phyloP scores from a whole-genome alignment of 768 basidiomycete species.

The Lentinula boryana region DNA sequence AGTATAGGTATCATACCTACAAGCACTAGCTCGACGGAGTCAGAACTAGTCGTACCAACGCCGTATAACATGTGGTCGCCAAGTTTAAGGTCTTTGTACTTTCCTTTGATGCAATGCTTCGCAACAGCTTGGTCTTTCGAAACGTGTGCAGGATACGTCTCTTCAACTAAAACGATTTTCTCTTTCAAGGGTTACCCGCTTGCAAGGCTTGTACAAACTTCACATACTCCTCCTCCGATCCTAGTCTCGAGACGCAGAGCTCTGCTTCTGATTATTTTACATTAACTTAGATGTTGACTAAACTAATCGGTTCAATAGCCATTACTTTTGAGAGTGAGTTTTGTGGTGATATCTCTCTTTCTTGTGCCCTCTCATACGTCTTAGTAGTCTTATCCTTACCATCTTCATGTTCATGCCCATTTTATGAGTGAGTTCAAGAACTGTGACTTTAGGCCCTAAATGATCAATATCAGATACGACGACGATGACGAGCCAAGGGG shows the following conservation, averaged over 20 bases:
- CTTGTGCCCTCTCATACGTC: too few species aligned
- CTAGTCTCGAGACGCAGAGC: constrained; percentile 39
- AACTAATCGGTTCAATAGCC: constrained; percentile 72
- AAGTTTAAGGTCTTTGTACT: constrained; percentile 38
- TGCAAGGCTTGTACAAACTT: constrained; percentile 51
- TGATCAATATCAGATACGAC: too few species aligned
- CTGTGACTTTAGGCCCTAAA: neutral
- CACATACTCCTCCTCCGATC: neutral
- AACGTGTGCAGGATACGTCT: constrained; percentile 41
- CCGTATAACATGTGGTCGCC: constrained; percentile 56
- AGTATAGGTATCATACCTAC: neutral
- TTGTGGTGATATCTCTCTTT: constrained; percentile 63
- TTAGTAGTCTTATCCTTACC: constrained; percentile 65
- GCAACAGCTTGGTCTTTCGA: constrained; percentile 69
- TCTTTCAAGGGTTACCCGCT: constrained; percentile 77
- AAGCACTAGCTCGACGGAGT: neutral
- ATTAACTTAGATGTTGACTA: constrained; percentile 58
- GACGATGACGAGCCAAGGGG: constrained; percentile 30
- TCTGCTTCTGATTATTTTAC: constrained; percentile 87
- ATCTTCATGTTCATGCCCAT: constrained; percentile 71
- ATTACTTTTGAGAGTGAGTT: constrained; percentile 78
- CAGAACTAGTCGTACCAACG: constrained; percentile 56
- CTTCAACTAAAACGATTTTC: too few species aligned
- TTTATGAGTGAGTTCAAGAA: constrained; percentile 33
- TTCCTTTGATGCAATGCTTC: constrained; percentile 64